Evolutionary conservation across 2,329 filamentous ascomycete genomes (phyloP).

Genomic region (Ceratocystiopsis minuta): DNA sequence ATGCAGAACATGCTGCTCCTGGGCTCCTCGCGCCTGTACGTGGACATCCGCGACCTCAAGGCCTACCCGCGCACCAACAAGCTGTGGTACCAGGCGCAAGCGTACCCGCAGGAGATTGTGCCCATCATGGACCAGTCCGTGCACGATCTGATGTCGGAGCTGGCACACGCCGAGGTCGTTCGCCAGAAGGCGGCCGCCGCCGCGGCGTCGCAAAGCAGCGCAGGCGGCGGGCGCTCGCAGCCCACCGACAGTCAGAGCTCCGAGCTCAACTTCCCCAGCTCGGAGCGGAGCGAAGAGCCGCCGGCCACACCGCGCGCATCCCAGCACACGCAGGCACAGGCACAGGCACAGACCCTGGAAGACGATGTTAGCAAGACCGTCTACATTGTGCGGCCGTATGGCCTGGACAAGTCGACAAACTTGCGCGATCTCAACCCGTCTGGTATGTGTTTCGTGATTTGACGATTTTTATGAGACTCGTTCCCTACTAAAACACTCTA

Average conservation of each 20-base stretch:
- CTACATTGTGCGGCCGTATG: conserved; percentile 80
- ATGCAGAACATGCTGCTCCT: conserved; percentile 83
- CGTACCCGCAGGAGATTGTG: conserved; percentile 90
- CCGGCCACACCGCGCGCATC: conserved; percentile 25
- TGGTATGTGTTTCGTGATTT: conserved; percentile 23
- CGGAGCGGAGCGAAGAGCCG: conserved; percentile 43
- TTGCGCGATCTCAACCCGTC: conserved; percentile 86
- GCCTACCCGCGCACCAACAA: conserved; percentile 84
- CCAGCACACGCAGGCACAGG: conserved; percentile 20
- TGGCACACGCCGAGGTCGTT: conserved; percentile 65
- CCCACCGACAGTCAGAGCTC: conserved; percentile 37
- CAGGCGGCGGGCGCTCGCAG: not conserved
- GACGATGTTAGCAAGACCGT: conserved; percentile 62
- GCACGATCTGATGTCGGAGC: conserved; percentile 82
- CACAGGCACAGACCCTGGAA: conserved; percentile 35
- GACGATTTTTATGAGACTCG: not conserved
- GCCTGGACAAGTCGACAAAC: conserved; percentile 72
- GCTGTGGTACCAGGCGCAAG: conserved; percentile 85
- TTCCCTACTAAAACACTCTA: conserved; percentile 13
- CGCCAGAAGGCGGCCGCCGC: conserved; percentile 35
- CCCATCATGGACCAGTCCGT: conserved; percentile 90
- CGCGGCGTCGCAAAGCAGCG: conserved; percentile 14
- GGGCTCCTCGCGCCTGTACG: conserved; percentile 65
- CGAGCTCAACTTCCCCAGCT: conserved; percentile 60
- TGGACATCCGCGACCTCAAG: conserved; percentile 79